These are phyloP conservation scores for Boletus reticuloceps DNA, from an alignment of 768 basidiomycete genomes.

Conservation along the genomic window DNA sequence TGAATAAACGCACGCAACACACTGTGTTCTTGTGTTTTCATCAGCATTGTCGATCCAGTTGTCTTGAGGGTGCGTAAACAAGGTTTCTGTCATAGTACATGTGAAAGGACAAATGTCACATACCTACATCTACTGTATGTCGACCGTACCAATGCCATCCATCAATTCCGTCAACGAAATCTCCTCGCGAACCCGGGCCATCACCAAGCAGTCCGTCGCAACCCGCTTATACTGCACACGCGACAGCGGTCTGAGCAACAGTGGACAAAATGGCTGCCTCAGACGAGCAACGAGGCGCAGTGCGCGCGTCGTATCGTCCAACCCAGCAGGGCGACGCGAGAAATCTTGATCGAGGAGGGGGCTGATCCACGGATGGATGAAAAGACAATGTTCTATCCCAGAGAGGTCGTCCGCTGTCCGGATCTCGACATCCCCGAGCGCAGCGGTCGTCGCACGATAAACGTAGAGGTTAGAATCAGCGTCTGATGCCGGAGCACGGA, in stretches of 20 bases:
- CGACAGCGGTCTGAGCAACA: background rate
- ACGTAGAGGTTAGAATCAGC: background rate
- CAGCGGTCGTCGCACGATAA: background rate
- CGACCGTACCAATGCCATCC: background rate
- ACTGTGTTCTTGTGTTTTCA: too few relatives aligned
- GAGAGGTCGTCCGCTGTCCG: background rate
- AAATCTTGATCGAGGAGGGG: background rate
- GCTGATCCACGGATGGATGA: constrained; percentile 9
- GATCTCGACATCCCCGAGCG: constrained; percentile 1
- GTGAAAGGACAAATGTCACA: too few relatives aligned
- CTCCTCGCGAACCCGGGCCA: background rate
- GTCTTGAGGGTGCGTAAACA: too few relatives aligned
- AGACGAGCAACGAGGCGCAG: background rate
- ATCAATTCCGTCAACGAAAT: background rate
- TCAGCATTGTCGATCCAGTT: too few relatives aligned
- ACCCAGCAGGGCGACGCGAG: background rate
- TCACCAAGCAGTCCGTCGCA: background rate
- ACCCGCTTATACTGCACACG: background rate
- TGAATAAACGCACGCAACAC: too few relatives aligned
- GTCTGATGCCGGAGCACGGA: too few relatives aligned
- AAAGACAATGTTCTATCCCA: background rate
- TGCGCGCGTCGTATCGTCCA: background rate
- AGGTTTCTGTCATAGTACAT: too few relatives aligned
- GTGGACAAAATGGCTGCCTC: background rate
- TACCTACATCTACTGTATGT: background rate